These are phyloP conservation scores for Moesziomyces antarcticus DNA, from an alignment of 1,284 basidiomycete genomes.

Conservation along the genomic window DNA sequence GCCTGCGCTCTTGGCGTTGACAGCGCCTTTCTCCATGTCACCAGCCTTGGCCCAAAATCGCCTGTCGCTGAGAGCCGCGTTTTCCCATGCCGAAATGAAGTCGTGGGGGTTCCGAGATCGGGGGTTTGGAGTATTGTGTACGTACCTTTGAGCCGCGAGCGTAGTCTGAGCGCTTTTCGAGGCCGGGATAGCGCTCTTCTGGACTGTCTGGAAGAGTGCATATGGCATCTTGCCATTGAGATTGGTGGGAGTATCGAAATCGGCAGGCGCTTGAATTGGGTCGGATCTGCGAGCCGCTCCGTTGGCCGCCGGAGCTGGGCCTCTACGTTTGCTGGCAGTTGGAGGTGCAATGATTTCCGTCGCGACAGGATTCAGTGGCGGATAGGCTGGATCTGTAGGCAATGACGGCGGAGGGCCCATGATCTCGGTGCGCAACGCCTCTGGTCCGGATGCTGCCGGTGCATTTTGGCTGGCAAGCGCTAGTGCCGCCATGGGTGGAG, in stretches of 20 bases:
- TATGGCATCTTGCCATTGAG: constrained; percentile 50
- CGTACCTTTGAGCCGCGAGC: constrained; percentile 15
- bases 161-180: not conserved
- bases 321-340: constrained; percentile 19
- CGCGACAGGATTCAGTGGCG: constrained; percentile 39
- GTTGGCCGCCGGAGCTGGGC: constrained; percentile 7
- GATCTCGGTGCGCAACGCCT: constrained; percentile 42
- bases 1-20: not conserved
- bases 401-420: constrained; percentile 50
- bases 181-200: constrained; percentile 6
- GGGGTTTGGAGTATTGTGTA: not conserved
- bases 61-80: too few species aligned
- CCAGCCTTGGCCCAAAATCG: too few species aligned
- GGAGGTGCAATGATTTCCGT: constrained; percentile 12
- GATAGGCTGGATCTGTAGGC: constrained; percentile 35
- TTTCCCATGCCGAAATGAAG: too few species aligned
- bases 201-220: constrained; percentile 36
- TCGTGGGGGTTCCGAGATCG: too few species aligned
- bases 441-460: constrained; percentile 1
- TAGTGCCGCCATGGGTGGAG: constrained; percentile 12
- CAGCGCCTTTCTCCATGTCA: not conserved
- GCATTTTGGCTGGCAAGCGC: not conserved
- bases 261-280: constrained; percentile 15
- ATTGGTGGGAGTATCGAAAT: constrained; percentile 31
- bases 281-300: constrained; percentile 13